Conservation (phyloP, 495 filamentous ascomycete genomes). For the Trichoderma asperelloides region DNA sequence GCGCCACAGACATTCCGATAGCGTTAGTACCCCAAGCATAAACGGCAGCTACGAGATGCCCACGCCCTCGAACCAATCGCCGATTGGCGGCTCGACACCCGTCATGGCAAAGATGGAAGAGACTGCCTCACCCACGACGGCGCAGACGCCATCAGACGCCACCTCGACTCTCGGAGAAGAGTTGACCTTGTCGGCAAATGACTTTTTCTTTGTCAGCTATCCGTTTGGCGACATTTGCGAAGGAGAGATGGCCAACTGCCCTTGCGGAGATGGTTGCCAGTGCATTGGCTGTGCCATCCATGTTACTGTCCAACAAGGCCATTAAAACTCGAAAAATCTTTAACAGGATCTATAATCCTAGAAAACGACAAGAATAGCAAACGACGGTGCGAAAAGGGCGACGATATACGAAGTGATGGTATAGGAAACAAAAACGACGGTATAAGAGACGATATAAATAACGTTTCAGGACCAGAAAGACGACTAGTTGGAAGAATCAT, state of each 20-base stretch:
- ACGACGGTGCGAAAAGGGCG: background rate
- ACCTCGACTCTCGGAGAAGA: constrained; percentile 35
- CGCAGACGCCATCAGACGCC: constrained; percentile 31
- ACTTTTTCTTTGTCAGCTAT: constrained; percentile 44
- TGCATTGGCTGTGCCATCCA: constrained; percentile 43
- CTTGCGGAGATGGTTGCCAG: constrained; percentile 44
- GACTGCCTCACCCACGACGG: constrained; percentile 17
- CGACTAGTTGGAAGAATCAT: too few species aligned
- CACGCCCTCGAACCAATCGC: background rate
- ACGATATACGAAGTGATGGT: background rate
- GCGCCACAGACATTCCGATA: constrained; percentile 7
- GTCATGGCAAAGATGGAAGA: constrained; percentile 8
- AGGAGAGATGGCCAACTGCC: constrained; percentile 32
- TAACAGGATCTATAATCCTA: too few species aligned
- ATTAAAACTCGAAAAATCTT: too few species aligned
- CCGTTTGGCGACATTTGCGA: constrained; percentile 26
- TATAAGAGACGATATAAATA: too few species aligned
- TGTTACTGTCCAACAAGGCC: background rate
- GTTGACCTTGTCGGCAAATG: constrained; percentile 28
- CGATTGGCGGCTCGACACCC: background rate
- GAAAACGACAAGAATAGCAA: too few species aligned
- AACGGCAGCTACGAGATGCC: constrained; percentile 11
- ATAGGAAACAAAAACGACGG: background rate
- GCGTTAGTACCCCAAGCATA: background rate
- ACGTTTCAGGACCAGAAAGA: too few species aligned